Conservation (phyloP, 495 filamentous ascomycete species). For the Podospora appendiculata region DNA sequence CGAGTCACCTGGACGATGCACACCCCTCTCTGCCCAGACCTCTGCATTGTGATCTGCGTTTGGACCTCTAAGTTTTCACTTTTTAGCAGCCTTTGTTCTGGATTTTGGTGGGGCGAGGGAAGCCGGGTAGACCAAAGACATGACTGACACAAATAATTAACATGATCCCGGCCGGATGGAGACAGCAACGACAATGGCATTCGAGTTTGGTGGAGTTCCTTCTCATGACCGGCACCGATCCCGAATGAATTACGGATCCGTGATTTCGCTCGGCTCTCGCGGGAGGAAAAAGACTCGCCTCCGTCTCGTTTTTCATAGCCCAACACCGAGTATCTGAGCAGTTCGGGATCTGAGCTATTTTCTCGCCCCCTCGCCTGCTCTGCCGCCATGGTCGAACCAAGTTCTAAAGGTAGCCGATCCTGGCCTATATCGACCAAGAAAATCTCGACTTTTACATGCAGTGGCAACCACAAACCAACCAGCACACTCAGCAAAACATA, state of each 20-base stretch:
- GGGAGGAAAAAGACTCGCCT: too few relatives aligned
- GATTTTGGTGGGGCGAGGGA: neutral
- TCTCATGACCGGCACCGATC: too few relatives aligned
- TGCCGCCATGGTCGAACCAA: neutral
- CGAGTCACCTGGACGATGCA: too few relatives aligned
- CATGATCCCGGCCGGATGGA: neutral
- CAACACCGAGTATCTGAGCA: neutral
- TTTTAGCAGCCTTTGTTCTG: neutral
- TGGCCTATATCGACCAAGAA: constrained; percentile 10
- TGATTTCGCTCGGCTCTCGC: too few relatives aligned
- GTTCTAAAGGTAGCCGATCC: neutral
- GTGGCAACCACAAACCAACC: neutral
- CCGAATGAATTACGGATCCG: too few relatives aligned
- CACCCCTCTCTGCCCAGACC: too few relatives aligned
- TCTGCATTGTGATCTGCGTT: too few relatives aligned
- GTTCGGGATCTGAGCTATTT: neutral
- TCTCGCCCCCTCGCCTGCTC: neutral
- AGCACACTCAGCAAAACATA: constrained; percentile 9
- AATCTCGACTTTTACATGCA: neutral
- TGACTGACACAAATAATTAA: neutral
- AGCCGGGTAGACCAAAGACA: neutral
- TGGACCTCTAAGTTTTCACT: neutral
- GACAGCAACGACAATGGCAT: neutral
- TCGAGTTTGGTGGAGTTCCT: neutral
- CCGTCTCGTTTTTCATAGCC: too few relatives aligned